Base-by-base conservation (phyloP, 768 basidiomycete genomes). In the Cystobasidium onofrii region DNA sequence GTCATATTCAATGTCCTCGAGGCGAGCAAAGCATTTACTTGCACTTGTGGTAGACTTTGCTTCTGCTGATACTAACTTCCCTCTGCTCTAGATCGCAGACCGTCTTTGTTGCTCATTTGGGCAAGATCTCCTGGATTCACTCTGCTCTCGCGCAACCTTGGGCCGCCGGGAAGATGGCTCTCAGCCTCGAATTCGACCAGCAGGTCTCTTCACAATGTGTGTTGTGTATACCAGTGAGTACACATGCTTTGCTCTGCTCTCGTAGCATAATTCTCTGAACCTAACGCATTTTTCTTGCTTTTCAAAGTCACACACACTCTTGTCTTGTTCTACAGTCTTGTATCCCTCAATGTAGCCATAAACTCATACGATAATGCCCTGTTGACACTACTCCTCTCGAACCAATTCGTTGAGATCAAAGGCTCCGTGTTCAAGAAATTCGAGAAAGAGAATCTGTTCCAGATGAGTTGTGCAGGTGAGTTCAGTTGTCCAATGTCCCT, bases 361-460 rank as follows among this genome's bases (percentile, higher is more conserved):
- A 98, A 98, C 82, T 95, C 93, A 20, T 99, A 95, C 81, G 94
- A 97, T 80, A 90, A 98, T 78, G 89, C 95, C 1, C 86, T 99
- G 7, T 84, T 99, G 46, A 96, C 94, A 0, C 85, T 99, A 0
- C 85, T 99, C 9, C 88, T 99, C 55, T 96, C 92, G 55, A 99
- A 98, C 79, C 96, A 99, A 81, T 98, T 99, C 78, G 95, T 98
- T 39, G 96, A 99, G 82, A 98, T 98, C 81, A 99, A 99, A 82
- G 94, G 95, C 39, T 92, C 91, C 80, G 96, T 99, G 1, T 99
- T 99, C 87, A 99, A 98, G 82, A 97, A 90, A 80, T 98, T 99
- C 78, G 96, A 98, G 80, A 99, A 97, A 80, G 96, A 99, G 79
- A 97, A 90, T 79, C 85, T 99, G 10, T 97, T 99, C 80, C 96